Conservation (phyloP, 1,284 basidiomycete species). For the Leccinum insolens region DNA sequence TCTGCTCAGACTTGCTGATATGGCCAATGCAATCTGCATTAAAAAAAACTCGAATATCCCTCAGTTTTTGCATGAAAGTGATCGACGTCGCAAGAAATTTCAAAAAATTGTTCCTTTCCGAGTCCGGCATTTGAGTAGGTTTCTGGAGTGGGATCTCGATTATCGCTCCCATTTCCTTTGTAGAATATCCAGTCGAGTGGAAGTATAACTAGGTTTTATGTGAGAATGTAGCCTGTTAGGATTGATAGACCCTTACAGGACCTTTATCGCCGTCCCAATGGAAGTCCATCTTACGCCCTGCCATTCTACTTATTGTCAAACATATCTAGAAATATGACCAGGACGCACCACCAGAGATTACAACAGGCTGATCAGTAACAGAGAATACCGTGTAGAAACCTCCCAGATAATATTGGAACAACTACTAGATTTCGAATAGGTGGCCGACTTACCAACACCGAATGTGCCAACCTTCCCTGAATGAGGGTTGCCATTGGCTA, state of each 20-base stretch:
- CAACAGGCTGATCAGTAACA: not conserved
- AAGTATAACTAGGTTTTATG: slow-evolving; percentile 24
- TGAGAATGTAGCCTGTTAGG: not conserved
- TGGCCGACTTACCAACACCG: slow-evolving; percentile 68
- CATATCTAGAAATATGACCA: too few species aligned
- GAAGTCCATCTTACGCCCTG: not conserved
- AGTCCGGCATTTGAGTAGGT: slow-evolving; percentile 73
- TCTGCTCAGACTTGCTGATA: slow-evolving; percentile 62
- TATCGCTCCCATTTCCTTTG: slow-evolving; percentile 64
- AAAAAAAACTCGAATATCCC: slow-evolving; percentile 76
- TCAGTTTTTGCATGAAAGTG: slow-evolving; percentile 87
- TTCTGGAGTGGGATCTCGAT: slow-evolving; percentile 90
- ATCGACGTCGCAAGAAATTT: slow-evolving; percentile 90
- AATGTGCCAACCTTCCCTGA: slow-evolving; percentile 55
- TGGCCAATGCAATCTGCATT: slow-evolving; percentile 53
- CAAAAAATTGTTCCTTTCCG: slow-evolving; percentile 72
- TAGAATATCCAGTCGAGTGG: slow-evolving; percentile 64
- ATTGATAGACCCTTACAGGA: not conserved
- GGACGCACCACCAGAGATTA: not conserved
- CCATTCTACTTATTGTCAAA: not conserved
- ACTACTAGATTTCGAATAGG: not conserved
- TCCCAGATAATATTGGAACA: slow-evolving; percentile 27
- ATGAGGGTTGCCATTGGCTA: slow-evolving; percentile 77
- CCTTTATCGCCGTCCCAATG: not conserved
- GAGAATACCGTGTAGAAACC: slow-evolving; percentile 3